phyloP scores from a whole-genome alignment of 331 rosid genomes.

The Rhamnella rubrinervis region DNA sequence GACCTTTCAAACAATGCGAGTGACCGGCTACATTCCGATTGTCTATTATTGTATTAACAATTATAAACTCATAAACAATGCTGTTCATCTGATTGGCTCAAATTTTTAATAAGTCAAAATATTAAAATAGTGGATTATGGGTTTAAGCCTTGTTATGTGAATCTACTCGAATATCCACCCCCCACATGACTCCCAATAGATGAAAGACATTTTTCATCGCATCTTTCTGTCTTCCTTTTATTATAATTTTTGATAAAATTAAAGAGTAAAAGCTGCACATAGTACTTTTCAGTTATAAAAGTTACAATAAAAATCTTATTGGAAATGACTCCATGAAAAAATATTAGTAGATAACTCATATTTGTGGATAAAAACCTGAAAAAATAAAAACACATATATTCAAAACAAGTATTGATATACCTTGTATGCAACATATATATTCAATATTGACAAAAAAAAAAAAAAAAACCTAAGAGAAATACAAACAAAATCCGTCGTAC shows the following conservation, averaged over 20 bases:
- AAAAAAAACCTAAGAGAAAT: neutral
- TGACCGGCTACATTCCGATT: no score
- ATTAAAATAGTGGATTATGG: neutral
- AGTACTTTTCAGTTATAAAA: no score
- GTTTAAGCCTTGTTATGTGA: neutral
- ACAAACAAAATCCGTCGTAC: neutral
- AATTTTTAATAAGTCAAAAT: no score
- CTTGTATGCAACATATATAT: no score
- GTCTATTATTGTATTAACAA: no score
- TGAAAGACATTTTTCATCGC: neutral
- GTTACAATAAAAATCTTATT: no score
- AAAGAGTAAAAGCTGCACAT: no score
- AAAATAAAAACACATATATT: neutral
- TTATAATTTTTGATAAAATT: neutral
- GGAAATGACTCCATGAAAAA: no score
- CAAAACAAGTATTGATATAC: neutral
- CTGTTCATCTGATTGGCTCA: no score
- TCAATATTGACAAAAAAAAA: neutral
- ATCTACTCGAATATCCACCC: constrained; percentile 29
- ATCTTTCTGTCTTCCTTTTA: neutral
- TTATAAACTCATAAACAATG: no score
- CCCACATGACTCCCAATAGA: constrained; percentile 2
- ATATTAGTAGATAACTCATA: no score
- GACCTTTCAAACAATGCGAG: no score
- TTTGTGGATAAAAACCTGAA: neutral